phyloP scores from a whole-genome alignment of 108 stramenopile genomes.

The Seminavis robusta region DNA sequence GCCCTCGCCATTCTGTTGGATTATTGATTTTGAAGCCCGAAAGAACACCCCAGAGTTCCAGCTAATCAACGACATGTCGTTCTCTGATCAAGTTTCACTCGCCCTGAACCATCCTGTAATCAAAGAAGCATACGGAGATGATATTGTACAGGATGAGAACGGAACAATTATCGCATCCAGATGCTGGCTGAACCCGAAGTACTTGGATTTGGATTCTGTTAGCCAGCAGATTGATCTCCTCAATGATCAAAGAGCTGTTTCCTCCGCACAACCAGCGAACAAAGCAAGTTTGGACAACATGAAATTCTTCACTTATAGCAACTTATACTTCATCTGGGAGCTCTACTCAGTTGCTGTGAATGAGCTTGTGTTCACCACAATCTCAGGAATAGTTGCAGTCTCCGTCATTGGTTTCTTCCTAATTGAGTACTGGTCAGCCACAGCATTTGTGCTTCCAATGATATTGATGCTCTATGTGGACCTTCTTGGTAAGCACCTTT shows the following conservation, averaged over 20 bases:
- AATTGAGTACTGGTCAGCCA: conserved; percentile 12
- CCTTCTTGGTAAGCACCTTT: too few species aligned
- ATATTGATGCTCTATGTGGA: conserved; percentile 14
- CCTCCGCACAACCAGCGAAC: background rate
- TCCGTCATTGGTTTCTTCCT: conserved; percentile 11
- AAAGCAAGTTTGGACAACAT: background rate
- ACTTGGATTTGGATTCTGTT: background rate
- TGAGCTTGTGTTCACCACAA: conserved; percentile 13
- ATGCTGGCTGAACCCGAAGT: background rate
- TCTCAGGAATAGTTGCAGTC: conserved; percentile 12
- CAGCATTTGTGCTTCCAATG: conserved; percentile 9
- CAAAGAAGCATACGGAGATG: background rate
- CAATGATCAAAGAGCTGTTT: too few species aligned
- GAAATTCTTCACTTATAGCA: conserved; percentile 16
- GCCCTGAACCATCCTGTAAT: background rate
- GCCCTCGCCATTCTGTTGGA: too few species aligned
- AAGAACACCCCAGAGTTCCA: too few species aligned
- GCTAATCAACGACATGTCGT: too few species aligned
- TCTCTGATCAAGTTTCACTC: conserved; percentile 1
- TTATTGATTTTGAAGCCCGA: conserved; percentile 11
- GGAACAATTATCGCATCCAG: background rate
- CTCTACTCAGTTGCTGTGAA: conserved; percentile 10
- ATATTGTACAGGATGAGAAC: background rate
- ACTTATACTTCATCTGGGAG: conserved; percentile 15
- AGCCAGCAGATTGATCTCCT: background rate